Conservation (phyloP, 768 basidiomycete species). For the Auricularia heimuer region DNA sequence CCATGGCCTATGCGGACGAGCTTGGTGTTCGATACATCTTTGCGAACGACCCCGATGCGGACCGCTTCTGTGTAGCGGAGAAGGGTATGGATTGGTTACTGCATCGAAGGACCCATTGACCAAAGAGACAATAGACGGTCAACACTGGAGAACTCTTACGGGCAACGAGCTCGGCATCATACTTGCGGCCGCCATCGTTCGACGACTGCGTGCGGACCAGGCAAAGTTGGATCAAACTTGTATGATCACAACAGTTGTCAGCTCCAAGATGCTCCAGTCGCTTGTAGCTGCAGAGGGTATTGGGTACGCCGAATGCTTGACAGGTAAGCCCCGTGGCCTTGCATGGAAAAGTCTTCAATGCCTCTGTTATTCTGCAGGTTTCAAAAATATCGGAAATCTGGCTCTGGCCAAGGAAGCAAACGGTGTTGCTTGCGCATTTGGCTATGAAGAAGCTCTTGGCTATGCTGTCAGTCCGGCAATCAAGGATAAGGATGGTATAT, state of each 20-base stretch:
- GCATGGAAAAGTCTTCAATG: conserved; percentile 11
- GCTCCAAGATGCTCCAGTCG: conserved; percentile 78
- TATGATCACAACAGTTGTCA: conserved; percentile 85
- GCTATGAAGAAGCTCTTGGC: conserved; percentile 89
- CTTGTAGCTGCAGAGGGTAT: conserved; percentile 74
- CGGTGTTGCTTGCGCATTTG: conserved; percentile 69
- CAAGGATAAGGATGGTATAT: conserved; percentile 82
- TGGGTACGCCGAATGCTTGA: conserved; percentile 75
- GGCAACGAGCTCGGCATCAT: conserved; percentile 73
- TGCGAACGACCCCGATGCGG: conserved; percentile 85
- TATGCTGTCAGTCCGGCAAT: conserved; percentile 77
- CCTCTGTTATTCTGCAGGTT: conserved; percentile 38
- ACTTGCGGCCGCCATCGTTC: conserved; percentile 34
- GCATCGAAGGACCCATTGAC: conserved; percentile 3
- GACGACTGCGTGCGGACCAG: conserved; percentile 5
- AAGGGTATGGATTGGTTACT: conserved; percentile 21
- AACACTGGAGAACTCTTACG: conserved; percentile 62
- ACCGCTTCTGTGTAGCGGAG: conserved; percentile 73
- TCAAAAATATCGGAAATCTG: conserved; percentile 86
- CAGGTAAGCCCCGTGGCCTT: conserved; percentile 36
- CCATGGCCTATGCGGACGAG: conserved; percentile 49
- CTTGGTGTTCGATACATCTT: conserved; percentile 54
- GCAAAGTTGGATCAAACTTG: conserved; percentile 47
- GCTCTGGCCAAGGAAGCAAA: conserved; percentile 52
- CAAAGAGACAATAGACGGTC: conserved; percentile 27